phyloP scores from a whole-genome alignment of 371 early-diverging fungal genomes.

The Apophysomyces ossiformis region DNA sequence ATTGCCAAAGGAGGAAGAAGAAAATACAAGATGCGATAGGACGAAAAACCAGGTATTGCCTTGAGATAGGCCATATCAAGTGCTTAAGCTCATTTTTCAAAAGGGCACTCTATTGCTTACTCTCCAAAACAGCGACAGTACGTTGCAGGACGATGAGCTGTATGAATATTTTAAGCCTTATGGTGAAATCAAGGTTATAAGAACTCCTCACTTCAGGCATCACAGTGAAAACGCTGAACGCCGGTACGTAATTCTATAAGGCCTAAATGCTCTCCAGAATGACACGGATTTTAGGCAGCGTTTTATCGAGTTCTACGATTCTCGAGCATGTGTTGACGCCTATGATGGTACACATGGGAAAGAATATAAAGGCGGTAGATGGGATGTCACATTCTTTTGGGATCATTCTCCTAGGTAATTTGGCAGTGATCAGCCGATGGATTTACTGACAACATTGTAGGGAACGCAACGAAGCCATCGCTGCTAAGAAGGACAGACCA shows the following conservation, averaged over 20 bases:
- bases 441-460: slow-evolving; percentile 9
- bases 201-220: slow-evolving; percentile 43
- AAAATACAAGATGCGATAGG: slow-evolving; percentile 50
- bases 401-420: slow-evolving; percentile 54
- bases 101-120: slow-evolving; percentile 60
- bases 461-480: slow-evolving; percentile 28
- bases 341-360: slow-evolving; percentile 39
- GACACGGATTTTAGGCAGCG: slow-evolving; percentile 46
- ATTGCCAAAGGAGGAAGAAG: slow-evolving; percentile 59
- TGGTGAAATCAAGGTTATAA: slow-evolving; percentile 57
- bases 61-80: no score
- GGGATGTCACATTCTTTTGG: slow-evolving; percentile 59
- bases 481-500: slow-evolving; percentile 18
- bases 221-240: slow-evolving; percentile 21
- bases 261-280: not conserved
- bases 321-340: slow-evolving; percentile 52
- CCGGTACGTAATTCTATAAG: slow-evolving; percentile 17
- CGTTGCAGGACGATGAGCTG: slow-evolving; percentile 48
- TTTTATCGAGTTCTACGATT: slow-evolving; percentile 61
- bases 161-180: slow-evolving; percentile 41
- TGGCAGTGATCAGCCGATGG: not conserved
- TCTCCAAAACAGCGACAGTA: slow-evolving; percentile 37
- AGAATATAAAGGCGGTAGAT: slow-evolving; percentile 45
- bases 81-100: not conserved
- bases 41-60: slow-evolving; percentile 57